phyloP scores from a whole-genome alignment of 2,329 filamentous ascomycete species.

The Talaromyces sp. region DNA sequence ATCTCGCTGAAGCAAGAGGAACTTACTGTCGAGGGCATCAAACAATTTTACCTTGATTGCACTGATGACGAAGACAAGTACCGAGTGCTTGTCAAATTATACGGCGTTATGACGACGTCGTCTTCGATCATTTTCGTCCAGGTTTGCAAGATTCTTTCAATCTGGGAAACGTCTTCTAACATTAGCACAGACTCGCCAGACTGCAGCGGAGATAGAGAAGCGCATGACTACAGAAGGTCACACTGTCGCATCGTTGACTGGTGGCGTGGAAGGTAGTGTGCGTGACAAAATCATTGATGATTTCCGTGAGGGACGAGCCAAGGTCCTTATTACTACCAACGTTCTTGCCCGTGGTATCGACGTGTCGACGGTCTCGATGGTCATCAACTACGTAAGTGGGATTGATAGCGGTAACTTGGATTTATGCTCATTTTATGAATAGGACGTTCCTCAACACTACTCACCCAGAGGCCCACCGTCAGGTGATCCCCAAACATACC shows the following conservation, averaged over 20 bases:
- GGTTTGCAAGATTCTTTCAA: slow-evolving; percentile 46
- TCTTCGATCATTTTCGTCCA: slow-evolving; percentile 98
- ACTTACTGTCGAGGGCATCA: slow-evolving; percentile 93
- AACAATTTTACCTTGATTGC: slow-evolving; percentile 96
- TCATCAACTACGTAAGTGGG: slow-evolving; percentile 78
- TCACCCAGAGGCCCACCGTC: slow-evolving; percentile 52
- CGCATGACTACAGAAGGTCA: slow-evolving; percentile 88
- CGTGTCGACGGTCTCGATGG: slow-evolving; percentile 86
- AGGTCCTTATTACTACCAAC: slow-evolving; percentile 97
- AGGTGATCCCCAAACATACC: slow-evolving; percentile 90
- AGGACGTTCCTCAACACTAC: slow-evolving; percentile 66
- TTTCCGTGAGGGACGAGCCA: slow-evolving; percentile 81
- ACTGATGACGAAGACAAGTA: slow-evolving; percentile 79
- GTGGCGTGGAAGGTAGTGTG: slow-evolving; percentile 76
- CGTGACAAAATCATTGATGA: slow-evolving; percentile 80
- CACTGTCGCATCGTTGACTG: slow-evolving; percentile 84
- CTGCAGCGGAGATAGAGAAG: slow-evolving; percentile 76
- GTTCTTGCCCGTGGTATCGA: slow-evolving; percentile 95
- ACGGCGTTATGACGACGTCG: slow-evolving; percentile 91
- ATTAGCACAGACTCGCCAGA: slow-evolving; percentile 66
- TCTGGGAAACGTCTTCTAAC: slow-evolving; percentile 16
- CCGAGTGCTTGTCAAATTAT: slow-evolving; percentile 81
- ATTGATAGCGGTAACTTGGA: background rate
- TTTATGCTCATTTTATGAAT: slow-evolving; percentile 11
- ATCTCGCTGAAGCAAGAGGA: slow-evolving; percentile 87